Evolutionary conservation across 2,329 filamentous ascomycete species (phyloP).

Genomic region (Meredithiella fracta): DNA sequence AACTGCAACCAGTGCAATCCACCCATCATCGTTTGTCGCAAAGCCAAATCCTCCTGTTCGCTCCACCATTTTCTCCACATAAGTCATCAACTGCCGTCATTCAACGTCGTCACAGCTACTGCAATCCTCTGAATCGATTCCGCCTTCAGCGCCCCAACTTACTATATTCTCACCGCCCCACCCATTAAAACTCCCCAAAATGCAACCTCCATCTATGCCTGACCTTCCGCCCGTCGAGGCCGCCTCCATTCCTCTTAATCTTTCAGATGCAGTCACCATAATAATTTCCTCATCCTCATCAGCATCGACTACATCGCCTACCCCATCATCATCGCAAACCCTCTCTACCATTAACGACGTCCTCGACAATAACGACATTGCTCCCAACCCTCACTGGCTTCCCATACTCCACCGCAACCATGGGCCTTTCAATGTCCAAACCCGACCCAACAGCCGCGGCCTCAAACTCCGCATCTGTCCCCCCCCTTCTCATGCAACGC

Average conservation of each 20-base stretch:
- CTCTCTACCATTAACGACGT: background rate
- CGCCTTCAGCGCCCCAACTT: background rate
- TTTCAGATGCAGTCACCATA: constrained; percentile 6
- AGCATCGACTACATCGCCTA: background rate
- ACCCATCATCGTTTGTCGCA: too few relatives aligned
- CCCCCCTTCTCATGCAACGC: constrained; percentile 16
- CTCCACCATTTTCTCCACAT: too few relatives aligned
- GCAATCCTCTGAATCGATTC: too few relatives aligned
- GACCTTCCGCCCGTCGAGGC: constrained; percentile 1
- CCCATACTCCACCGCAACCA: constrained; percentile 5
- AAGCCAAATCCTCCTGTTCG: too few relatives aligned
- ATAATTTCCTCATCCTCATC: background rate
- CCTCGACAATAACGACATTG: background rate
- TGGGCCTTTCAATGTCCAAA: constrained; percentile 19
- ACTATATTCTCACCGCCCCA: background rate
- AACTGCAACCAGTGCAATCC: too few relatives aligned
- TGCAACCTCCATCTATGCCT: constrained; percentile 7
- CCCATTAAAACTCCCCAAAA: constrained; percentile 4
- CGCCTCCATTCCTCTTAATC: constrained; percentile 4
- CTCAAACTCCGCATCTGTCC: constrained; percentile 17
- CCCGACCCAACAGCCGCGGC: constrained; percentile 19
- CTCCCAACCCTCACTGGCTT: constrained; percentile 11
- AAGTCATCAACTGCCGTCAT: too few relatives aligned
- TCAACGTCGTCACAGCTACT: too few relatives aligned
- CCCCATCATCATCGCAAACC: background rate